Evolutionary conservation across 305 asterid species (phyloP).

Genomic region (Rubia tinctorum): DNA sequence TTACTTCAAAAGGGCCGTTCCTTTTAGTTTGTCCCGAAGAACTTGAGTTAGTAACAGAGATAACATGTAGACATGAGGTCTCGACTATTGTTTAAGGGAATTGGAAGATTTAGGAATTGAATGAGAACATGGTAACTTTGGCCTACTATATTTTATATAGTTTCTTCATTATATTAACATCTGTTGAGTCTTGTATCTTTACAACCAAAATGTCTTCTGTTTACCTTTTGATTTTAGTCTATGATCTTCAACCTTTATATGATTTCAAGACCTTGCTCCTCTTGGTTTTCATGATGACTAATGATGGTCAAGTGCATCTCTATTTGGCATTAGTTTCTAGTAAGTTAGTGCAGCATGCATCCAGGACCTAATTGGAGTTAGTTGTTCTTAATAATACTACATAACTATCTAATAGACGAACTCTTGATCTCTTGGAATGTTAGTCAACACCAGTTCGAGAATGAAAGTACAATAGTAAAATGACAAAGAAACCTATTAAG

Average conservation of each 20-base stretch:
- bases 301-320: background rate
- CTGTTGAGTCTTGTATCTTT: background rate
- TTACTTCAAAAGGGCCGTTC: background rate
- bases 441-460: too few species aligned
- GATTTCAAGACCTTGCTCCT: background rate
- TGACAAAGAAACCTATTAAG: too few species aligned
- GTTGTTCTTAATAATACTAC: background rate
- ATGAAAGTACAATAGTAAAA: too few species aligned
- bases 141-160: background rate
- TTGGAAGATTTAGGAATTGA: background rate
- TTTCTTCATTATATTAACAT: conserved; percentile 5
- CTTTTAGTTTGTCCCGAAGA: too few species aligned
- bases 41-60: background rate
- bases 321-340: background rate
- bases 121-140: background rate
- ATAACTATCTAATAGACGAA: background rate
- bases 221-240: background rate
- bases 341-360: background rate
- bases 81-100: background rate
- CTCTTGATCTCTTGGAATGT: background rate
- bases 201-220: background rate
- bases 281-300: background rate
- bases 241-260: background rate
- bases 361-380: background rate
- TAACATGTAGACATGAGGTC: background rate